Evolutionary conservation across 192 early-diverging fungal genomes (phyloP).

Genomic region (Coemansia sp.): DNA sequence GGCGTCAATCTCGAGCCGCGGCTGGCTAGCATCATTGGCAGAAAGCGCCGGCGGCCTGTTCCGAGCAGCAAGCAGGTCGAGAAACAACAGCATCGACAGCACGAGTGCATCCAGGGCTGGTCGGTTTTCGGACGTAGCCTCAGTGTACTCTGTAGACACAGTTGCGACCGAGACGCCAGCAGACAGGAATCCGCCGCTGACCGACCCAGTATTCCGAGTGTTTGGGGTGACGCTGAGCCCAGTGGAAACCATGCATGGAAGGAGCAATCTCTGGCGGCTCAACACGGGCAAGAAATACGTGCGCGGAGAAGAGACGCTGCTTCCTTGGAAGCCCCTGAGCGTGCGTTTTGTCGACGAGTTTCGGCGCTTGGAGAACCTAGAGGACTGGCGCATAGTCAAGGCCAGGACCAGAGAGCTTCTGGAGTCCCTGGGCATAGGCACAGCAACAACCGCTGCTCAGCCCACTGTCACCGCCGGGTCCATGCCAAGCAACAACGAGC

Average conservation of each 20-base stretch:
- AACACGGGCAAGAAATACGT: slow-evolving; percentile 67
- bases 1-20: slow-evolving; percentile 11
- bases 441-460: not conserved
- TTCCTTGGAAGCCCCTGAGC: slow-evolving; percentile 67
- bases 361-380: slow-evolving; percentile 16
- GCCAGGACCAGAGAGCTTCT: slow-evolving; percentile 24
- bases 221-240: slow-evolving; percentile 64
- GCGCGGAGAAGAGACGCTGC: slow-evolving; percentile 68
- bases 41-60: slow-evolving; percentile 19
- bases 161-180: not conserved
- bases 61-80: not conserved
- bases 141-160: not conserved
- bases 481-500: too few relatives aligned
- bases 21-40: slow-evolving; percentile 20
- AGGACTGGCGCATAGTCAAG: slow-evolving; percentile 35
- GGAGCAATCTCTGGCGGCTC: slow-evolving; percentile 63
- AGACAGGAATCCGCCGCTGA: slow-evolving; percentile 11
- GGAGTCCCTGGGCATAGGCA: not conserved
- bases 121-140: not conserved
- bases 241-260: slow-evolving; percentile 51
- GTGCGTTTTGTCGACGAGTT: slow-evolving; percentile 62
- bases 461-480: too few relatives aligned
- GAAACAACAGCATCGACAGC: not conserved
- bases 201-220: slow-evolving; percentile 49
- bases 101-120: too few relatives aligned